A percentile compares a stretch with the other conserved stretches of the same genome.
phyloP scores from a whole-genome alignment of 495 filamentous ascomycete genomes.

The Daldinia loculata region DNA sequence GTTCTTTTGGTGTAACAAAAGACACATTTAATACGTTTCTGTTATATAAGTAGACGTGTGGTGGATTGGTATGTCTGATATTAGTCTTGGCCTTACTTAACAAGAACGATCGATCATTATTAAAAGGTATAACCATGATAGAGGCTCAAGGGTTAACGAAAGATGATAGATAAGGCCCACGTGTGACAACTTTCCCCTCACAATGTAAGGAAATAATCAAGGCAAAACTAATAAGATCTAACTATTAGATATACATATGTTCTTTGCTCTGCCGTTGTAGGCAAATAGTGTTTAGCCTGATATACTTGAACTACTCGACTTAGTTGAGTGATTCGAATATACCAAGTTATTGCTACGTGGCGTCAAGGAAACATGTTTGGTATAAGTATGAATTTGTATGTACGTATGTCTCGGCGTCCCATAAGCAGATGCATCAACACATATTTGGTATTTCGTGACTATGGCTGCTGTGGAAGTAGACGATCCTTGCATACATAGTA shows the following conservation, averaged over 20 bases:
- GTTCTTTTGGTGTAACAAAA: no score
- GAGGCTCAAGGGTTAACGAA: no score
- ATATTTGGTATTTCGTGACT: constrained; percentile 14
- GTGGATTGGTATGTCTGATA: no score
- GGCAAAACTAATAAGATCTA: neutral
- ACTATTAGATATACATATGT: neutral
- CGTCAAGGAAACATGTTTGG: neutral
- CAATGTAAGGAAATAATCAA: neutral
- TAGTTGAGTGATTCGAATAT: neutral
- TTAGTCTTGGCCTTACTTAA: no score
- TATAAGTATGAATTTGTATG: neutral
- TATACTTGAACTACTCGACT: neutral
- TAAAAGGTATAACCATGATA: no score
- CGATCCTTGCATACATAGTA: neutral
- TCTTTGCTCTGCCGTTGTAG: neutral
- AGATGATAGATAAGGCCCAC: no score
- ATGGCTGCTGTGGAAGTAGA: neutral
- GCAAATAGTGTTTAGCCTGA: neutral
- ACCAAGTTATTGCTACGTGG: constrained; percentile 6
- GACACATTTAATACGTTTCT: no score
- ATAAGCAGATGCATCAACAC: constrained; percentile 23
- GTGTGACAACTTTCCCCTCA: neutral
- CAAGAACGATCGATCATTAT: no score
- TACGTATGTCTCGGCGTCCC: constrained; percentile 5
- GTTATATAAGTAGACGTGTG: no score